These are phyloP conservation scores for Miamiensis avidus DNA, from an alignment of 169 alveolate species.

Conservation along the genomic window DNA sequence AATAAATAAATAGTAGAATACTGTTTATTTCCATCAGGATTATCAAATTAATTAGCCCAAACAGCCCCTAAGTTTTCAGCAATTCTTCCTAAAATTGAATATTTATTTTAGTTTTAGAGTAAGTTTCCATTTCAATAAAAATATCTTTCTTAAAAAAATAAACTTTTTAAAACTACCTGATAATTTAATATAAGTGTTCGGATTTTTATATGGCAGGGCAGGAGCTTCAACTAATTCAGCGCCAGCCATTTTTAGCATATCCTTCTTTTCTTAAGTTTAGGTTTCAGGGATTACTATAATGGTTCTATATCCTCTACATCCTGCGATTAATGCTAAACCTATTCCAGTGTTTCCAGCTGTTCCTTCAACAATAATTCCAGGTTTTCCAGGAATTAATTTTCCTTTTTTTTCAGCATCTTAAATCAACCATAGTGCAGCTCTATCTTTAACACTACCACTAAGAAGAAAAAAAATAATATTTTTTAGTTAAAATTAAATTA, in stretches of 20 bases:
- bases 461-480: too few species aligned
- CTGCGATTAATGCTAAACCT: conserved; percentile 25
- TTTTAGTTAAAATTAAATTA: too few species aligned
- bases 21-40: background rate
- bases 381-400: conserved; percentile 16
- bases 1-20: background rate
- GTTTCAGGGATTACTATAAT: conserved; percentile 29
- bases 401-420: conserved; percentile 53
- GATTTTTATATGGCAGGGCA: background rate
- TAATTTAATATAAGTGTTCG: background rate
- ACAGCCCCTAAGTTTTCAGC: background rate
- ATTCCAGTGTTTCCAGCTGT: conserved; percentile 42
- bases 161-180: background rate
- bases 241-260: conserved; percentile 15
- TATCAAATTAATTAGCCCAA: background rate
- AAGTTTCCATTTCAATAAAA: too few species aligned
- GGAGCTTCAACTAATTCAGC: conserved; percentile 11
- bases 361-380: conserved; percentile 28
- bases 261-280: conserved; percentile 27
- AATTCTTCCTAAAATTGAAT: background rate
- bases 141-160: too few species aligned
- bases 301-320: conserved; percentile 9
- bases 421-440: conserved; percentile 53
- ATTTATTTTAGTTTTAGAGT: too few species aligned
- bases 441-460: conserved; percentile 55